Evolutionary conservation across 2,329 filamentous ascomycete genomes (phyloP).

Genomic region (Diaporthe helianthi): DNA sequence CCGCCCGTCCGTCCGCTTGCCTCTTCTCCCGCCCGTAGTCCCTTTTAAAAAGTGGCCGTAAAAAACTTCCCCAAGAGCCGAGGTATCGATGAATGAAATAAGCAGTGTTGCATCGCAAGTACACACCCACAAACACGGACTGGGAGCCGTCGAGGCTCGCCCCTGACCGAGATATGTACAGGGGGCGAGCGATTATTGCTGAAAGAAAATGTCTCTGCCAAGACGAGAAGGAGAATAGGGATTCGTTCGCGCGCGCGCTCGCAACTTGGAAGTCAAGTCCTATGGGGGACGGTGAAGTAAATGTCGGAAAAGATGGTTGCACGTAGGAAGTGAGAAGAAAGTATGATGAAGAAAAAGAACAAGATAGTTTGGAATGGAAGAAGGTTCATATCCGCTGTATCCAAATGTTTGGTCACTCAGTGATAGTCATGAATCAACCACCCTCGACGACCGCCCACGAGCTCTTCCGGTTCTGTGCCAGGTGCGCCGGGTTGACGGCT

Average conservation of each 20-base stretch:
- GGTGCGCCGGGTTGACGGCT: conserved; percentile 38
- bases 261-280: background rate
- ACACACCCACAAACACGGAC: background rate
- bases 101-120: background rate
- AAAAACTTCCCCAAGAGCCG: conserved; percentile 5
- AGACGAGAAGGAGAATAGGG: background rate
- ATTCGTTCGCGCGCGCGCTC: background rate
- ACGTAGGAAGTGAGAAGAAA: conserved; percentile 2
- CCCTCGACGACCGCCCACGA: conserved; percentile 61
- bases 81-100: conserved; percentile 31
- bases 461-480: conserved; percentile 56
- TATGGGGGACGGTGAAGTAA: background rate
- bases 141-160: conserved; percentile 5
- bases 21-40: too few species aligned
- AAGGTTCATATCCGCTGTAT: conserved; percentile 9
- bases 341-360: background rate
- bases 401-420: too few species aligned
- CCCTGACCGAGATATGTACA: background rate
- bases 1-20: background rate
- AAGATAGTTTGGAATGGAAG: background rate
- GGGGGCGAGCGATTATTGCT: background rate
- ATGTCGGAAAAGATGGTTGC: background rate
- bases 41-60: background rate
- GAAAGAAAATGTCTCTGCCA: background rate
- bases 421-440: too few species aligned